Evolutionary conservation across 805 yeast genomes (phyloP).

Genomic region (Lipomyces starkeyi): DNA sequence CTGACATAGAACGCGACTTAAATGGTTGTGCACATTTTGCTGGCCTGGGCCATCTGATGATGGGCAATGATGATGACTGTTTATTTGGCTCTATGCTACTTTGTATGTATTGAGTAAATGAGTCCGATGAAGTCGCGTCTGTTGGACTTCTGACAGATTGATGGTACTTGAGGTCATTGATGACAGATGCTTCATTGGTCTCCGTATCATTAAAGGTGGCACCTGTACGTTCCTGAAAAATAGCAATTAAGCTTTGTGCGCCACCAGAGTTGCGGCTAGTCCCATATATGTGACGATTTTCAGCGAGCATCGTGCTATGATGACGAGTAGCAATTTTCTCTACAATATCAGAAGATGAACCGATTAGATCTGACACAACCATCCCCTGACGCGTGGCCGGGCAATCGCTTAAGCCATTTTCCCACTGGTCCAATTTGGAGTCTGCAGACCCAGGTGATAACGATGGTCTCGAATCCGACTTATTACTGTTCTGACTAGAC

Average conservation of each 20-base stretch:
- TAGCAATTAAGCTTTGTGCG: background rate
- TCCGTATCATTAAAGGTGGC: background rate
- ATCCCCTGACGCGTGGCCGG: background rate
- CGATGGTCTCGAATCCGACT: background rate
- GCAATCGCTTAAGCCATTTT: too few species aligned
- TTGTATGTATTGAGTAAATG: constrained; percentile 1
- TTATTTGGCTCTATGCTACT: background rate
- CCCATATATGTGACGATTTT: background rate
- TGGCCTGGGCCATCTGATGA: background rate
- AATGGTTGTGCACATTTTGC: background rate
- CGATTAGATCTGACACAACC: background rate
- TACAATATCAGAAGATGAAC: background rate
- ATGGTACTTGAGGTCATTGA: background rate
- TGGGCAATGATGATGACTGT: background rate
- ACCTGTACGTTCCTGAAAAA: background rate
- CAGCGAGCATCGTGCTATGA: background rate
- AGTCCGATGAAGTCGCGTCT: background rate
- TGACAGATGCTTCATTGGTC: background rate
- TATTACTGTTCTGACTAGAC: background rate
- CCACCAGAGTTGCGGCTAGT: background rate
- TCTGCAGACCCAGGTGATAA: too few species aligned
- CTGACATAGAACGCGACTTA: background rate
- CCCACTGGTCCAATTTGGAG: too few species aligned
- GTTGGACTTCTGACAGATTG: background rate
- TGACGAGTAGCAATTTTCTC: background rate